Conservation (phyloP, 192 early-diverging fungal genomes). For the Paraglomus occultum region DNA sequence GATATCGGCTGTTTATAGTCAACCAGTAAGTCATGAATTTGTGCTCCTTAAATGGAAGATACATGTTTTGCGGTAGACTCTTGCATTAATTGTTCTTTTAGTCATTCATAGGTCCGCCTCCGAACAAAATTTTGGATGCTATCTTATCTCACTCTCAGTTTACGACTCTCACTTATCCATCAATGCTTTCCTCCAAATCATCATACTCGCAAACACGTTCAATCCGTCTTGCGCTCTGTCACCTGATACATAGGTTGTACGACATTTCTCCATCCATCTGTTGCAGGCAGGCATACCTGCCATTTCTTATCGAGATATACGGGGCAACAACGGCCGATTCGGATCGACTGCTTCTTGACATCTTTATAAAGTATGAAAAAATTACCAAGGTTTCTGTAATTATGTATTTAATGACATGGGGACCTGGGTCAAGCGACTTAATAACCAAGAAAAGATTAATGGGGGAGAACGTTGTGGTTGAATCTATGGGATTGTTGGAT, state of each 20-base stretch:
- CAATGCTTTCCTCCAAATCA: conserved; percentile 36
- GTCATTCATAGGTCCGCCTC: conserved; percentile 32
- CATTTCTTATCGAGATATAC: conserved; percentile 52
- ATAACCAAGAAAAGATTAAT: conserved; percentile 35
- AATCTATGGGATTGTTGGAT: conserved; percentile 62
- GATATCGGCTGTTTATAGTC: conserved; percentile 37
- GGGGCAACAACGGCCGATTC: conserved; percentile 50
- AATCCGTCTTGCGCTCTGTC: conserved; percentile 46
- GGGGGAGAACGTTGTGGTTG: conserved; percentile 47
- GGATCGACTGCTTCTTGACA: conserved; percentile 56
- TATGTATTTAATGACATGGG: conserved; percentile 57
- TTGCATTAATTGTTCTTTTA: neutral
- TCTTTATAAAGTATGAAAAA: conserved; percentile 58
- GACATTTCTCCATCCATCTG: conserved; percentile 47
- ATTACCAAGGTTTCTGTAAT: conserved; percentile 58
- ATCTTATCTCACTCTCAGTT: conserved; percentile 43
- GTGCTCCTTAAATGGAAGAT: no score
- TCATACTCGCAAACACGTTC: conserved; percentile 31
- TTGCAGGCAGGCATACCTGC: conserved; percentile 48
- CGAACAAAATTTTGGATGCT: conserved; percentile 39
- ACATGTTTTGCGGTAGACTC: neutral
- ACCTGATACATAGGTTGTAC: conserved; percentile 52
- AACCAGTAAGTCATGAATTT: conserved; percentile 25
- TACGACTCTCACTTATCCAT: conserved; percentile 31
- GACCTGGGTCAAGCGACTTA: conserved; percentile 45